These are phyloP conservation scores for Komagataella ulmi DNA, from an alignment of 805 yeast species.

Conservation along the genomic window DNA sequence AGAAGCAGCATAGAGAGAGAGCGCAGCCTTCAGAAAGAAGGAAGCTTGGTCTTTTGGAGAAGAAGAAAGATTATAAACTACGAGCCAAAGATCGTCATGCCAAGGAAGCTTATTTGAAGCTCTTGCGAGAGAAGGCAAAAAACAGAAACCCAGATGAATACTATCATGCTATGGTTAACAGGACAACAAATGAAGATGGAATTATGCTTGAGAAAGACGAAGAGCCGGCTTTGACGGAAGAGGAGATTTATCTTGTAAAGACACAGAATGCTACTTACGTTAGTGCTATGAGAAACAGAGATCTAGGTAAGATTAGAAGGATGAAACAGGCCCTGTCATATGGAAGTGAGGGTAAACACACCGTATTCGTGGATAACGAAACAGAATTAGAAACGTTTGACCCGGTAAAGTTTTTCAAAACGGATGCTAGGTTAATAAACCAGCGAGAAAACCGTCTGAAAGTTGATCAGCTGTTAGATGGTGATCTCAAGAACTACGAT, in stretches of 20 bases:
- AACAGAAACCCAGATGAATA: constrained; percentile 88
- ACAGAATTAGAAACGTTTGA: constrained; percentile 43
- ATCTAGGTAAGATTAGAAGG: constrained; percentile 49
- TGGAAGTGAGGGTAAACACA: constrained; percentile 59
- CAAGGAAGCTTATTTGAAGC: constrained; percentile 52
- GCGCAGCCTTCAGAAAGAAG: constrained; percentile 70
- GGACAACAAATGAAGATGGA: constrained; percentile 59
- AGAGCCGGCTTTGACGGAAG: constrained; percentile 45
- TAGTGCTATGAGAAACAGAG: constrained; percentile 61
- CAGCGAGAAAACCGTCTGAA: constrained; percentile 64
- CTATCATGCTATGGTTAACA: constrained; percentile 81
- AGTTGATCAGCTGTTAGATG: constrained; percentile 40
- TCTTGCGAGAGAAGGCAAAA: constrained; percentile 58
- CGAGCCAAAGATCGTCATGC: constrained; percentile 45
- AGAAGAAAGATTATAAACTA: constrained; percentile 69
- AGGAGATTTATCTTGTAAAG: constrained; percentile 71
- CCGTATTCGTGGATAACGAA: constrained; percentile 66
- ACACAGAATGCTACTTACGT: constrained; percentile 87
- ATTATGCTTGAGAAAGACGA: constrained; percentile 54
- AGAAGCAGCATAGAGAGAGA: constrained; percentile 92
- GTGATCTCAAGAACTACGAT: constrained; percentile 8
- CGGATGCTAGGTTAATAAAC: constrained; percentile 48
- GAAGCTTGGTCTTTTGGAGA: constrained; percentile 78
- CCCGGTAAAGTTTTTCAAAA: constrained; percentile 55
- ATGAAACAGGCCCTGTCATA: constrained; percentile 34